Conservation (phyloP, 2,329 filamentous ascomycete species). For the Fusarium sp. region DNA sequence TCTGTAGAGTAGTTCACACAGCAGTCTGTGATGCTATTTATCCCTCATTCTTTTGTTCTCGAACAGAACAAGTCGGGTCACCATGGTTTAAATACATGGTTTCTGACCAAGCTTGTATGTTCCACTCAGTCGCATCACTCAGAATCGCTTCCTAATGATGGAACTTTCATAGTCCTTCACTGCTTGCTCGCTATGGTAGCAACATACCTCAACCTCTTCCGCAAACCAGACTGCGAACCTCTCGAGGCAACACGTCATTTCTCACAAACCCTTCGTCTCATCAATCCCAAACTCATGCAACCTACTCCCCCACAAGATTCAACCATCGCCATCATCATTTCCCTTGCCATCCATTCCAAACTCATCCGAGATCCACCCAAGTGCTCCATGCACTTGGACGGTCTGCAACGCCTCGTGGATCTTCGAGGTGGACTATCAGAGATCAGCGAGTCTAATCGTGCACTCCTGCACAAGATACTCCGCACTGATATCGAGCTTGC, state of each 20-base stretch:
- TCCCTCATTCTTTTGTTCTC: constrained; percentile 34
- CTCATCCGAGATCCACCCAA: constrained; percentile 15
- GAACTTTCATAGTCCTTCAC: constrained; percentile 24
- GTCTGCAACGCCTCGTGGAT: constrained; percentile 12
- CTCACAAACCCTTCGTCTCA: constrained; percentile 32
- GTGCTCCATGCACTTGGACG: constrained; percentile 27
- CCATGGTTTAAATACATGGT: constrained; percentile 40
- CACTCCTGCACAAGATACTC: constrained; percentile 34
- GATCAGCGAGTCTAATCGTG: constrained; percentile 17
- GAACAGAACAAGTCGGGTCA: constrained; percentile 6
- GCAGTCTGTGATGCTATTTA: constrained; percentile 31
- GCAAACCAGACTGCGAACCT: constrained; percentile 29
- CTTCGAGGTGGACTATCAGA: constrained; percentile 14
- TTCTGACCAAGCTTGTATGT: constrained; percentile 32
- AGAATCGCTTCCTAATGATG: not conserved
- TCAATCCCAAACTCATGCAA: constrained; percentile 25
- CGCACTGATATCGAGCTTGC: constrained; percentile 25
- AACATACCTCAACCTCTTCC: constrained; percentile 33
- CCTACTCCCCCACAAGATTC: constrained; percentile 15
- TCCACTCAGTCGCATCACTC: too few species aligned
- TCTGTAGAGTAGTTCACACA: constrained; percentile 15
- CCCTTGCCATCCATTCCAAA: constrained; percentile 36
- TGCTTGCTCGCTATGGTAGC: constrained; percentile 39
- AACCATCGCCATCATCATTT: constrained; percentile 36
- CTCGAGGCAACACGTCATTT: constrained; percentile 38